Percentiles rank a stretch among this genome's conserved stretches.
Evolutionary conservation across 202 grass and related monocot species (phyloP).

Genomic region (Panicum hallii): DNA sequence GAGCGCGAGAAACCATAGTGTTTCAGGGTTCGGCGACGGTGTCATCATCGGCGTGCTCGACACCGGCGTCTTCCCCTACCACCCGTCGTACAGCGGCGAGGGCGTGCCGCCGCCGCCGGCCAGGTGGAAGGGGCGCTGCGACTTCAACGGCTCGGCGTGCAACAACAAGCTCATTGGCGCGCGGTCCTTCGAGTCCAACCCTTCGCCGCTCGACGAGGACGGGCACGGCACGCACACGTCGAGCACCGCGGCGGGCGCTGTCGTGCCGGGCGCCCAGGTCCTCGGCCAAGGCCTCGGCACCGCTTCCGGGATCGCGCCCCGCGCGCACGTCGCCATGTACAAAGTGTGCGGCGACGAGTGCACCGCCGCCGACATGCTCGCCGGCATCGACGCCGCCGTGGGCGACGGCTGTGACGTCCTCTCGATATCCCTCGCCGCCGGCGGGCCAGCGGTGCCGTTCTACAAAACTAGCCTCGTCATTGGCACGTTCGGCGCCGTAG

Average conservation of each 20-base stretch:
- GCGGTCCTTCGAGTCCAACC: not conserved
- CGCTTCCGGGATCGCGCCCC: conserved; percentile 50
- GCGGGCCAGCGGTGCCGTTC: not conserved
- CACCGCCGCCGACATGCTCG: too few relatives aligned
- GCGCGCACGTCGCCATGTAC: conserved; percentile 6
- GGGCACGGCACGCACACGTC: conserved; percentile 65
- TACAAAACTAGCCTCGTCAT: conserved; percentile 28
- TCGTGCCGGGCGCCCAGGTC: conserved; percentile 6
- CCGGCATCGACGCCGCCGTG: conserved; percentile 16
- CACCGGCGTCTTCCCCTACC: too few relatives aligned
- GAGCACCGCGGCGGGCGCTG: conserved; percentile 31
- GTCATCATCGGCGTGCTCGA: conserved; percentile 39
- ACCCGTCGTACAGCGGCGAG: too few relatives aligned
- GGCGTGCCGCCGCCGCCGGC: conserved; percentile 41
- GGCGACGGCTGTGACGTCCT: conserved; percentile 52
- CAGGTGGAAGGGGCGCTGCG: conserved; percentile 67
- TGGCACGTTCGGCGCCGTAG: conserved; percentile 42
- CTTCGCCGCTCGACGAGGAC: not conserved
- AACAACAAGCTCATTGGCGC: conserved; percentile 78
- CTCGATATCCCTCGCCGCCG: conserved; percentile 39
- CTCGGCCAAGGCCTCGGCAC: conserved; percentile 37
- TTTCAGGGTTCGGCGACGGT: conserved; percentile 44
- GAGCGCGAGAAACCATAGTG: conserved; percentile 23
- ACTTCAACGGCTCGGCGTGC: conserved; percentile 55
- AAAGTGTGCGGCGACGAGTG: too few relatives aligned